A percentile compares a stretch with the other conserved stretches of the same genome.
These are phyloP conservation scores for Fusarium sp. DNA, from an alignment of 2,329 filamentous ascomycete species.

Conservation along the genomic window DNA sequence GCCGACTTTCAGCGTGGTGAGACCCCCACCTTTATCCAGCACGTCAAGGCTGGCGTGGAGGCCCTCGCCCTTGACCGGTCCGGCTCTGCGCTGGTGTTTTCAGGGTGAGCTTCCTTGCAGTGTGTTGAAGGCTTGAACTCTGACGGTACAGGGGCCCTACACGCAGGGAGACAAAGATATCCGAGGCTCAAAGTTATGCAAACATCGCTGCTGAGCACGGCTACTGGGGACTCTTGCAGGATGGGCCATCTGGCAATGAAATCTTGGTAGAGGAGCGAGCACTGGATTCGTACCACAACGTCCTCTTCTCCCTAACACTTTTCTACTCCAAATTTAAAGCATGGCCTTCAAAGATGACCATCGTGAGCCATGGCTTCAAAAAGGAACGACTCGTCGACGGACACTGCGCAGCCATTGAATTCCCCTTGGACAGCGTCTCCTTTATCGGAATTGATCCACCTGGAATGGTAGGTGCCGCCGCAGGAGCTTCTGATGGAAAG, in stretches of 20 bases:
- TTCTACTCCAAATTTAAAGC: conserved; percentile 55
- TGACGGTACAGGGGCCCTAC: conserved; percentile 67
- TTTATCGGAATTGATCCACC: conserved; percentile 76
- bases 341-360: conserved; percentile 70
- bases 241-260: conserved; percentile 2
- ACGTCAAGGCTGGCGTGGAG: conserved; percentile 74
- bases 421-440: conserved; percentile 56
- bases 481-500: conserved; percentile 35
- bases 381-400: conserved; percentile 69
- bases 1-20: conserved; percentile 83
- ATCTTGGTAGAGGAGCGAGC: conserved; percentile 76
- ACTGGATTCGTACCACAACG: conserved; percentile 87
- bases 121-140: background rate
- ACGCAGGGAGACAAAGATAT: conserved; percentile 64
- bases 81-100: conserved; percentile 73
- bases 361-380: conserved; percentile 80
- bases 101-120: conserved; percentile 65
- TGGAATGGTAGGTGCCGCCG: conserved; percentile 48
- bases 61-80: conserved; percentile 58
- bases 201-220: conserved; percentile 61
- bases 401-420: conserved; percentile 73
- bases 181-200: conserved; percentile 74
- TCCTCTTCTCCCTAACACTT: conserved; percentile 76
- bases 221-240: conserved; percentile 57
- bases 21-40: conserved; percentile 81